A percentile compares a stretch with the other conserved stretches of the same genome.
phyloP scores from a whole-genome alignment of 176 grass and related monocot genomes.

The Lolium rigidum region DNA sequence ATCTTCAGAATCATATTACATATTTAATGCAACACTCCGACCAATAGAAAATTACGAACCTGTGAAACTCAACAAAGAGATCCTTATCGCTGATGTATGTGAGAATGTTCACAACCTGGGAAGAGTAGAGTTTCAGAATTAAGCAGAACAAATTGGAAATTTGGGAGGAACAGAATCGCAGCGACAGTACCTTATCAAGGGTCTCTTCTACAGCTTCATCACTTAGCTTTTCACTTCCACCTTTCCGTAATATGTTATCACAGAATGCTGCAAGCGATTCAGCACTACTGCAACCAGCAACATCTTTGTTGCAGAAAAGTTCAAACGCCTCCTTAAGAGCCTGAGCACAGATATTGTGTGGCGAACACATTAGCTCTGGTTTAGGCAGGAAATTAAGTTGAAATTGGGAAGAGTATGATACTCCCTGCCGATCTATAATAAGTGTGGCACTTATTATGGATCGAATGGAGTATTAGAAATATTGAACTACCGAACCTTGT shows the following conservation, averaged over 20 bases:
- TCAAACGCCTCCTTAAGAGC: constrained; percentile 72
- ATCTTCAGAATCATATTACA: background rate
- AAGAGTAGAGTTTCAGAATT: too few species aligned
- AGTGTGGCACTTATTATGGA: too few species aligned
- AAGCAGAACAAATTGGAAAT: too few species aligned
- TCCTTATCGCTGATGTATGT: constrained; percentile 52
- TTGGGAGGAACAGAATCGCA: too few species aligned
- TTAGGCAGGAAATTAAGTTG: background rate
- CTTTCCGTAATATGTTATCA: too few species aligned
- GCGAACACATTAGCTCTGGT: constrained; percentile 9
- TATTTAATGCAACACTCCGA: background rate
- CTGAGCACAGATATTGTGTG: constrained; percentile 32
- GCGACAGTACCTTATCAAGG: too few species aligned
- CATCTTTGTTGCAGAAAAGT: constrained; percentile 73
- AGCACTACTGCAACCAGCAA: constrained; percentile 47
- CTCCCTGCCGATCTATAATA: background rate
- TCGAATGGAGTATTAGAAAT: background rate
- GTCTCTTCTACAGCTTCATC: too few species aligned
- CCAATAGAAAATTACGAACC: constrained; percentile 36
- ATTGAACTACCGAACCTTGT: constrained; percentile 60
- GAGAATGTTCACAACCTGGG: constrained; percentile 55
- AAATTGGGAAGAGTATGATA: background rate
- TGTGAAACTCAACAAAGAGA: constrained; percentile 59
- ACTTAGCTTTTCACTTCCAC: too few species aligned
- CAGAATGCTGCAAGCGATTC: too few species aligned